These are phyloP conservation scores for Musa itinerans DNA, from an alignment of 176 grass and related monocot genomes.

Conservation along the genomic window DNA sequence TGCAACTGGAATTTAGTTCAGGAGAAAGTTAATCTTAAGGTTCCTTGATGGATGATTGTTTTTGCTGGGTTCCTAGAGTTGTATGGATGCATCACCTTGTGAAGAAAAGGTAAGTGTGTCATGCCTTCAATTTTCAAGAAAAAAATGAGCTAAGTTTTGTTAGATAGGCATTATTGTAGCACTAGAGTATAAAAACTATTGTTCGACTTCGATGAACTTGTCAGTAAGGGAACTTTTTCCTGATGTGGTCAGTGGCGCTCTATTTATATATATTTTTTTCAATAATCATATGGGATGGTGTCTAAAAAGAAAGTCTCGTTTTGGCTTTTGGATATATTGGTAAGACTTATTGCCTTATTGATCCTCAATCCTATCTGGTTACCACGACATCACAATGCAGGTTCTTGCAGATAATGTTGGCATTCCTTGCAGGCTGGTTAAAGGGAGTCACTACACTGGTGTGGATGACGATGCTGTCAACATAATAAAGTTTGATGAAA, in stretches of 20 bases:
- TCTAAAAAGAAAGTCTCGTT: not conserved
- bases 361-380: not conserved
- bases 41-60: not conserved
- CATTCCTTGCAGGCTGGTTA: constrained; percentile 90
- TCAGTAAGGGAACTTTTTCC: not conserved
- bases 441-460: constrained; percentile 97
- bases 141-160: too few relatives aligned
- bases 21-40: not conserved
- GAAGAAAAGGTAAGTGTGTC: not conserved
- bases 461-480: constrained; percentile 92
- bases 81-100: not conserved
- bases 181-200: not conserved
- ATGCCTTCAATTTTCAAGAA: not conserved
- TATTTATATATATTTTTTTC: not conserved
- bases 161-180: not conserved
- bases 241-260: not conserved
- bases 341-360: not conserved
- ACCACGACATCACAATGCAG: constrained; percentile 27
- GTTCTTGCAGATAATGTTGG: constrained; percentile 87
- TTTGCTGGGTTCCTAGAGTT: not conserved
- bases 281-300: too few relatives aligned
- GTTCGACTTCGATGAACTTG: not conserved
- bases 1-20: not conserved
- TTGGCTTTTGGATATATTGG: not conserved
- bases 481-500: constrained; percentile 88